Evolutionary conservation across 2,329 filamentous ascomycete genomes (phyloP).

Genomic region (Malbranchea zuffiana): DNA sequence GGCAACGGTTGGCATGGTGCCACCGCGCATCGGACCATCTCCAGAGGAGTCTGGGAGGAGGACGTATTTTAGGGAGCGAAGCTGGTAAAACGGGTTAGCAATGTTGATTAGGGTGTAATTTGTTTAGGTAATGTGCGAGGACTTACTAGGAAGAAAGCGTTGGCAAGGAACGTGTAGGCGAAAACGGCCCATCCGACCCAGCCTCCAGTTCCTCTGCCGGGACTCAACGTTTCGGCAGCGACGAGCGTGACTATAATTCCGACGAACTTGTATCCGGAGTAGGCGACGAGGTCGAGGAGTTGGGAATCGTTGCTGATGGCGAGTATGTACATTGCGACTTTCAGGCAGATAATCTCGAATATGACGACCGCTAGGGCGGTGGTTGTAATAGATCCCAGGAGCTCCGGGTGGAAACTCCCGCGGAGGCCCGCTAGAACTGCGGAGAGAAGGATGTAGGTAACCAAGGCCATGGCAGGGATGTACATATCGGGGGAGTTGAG

Average conservation of each 20-base stretch:
- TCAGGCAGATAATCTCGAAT: conserved; percentile 80
- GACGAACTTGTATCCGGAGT: conserved; percentile 97
- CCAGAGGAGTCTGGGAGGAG: conserved; percentile 71
- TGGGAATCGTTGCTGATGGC: conserved; percentile 91
- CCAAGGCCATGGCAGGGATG: conserved; percentile 94
- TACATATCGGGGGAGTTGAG: conserved; percentile 99
- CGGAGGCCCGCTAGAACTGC: conserved; percentile 81
- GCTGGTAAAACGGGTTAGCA: conserved; percentile 46
- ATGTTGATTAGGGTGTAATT: conserved; percentile 6
- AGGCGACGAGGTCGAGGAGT: conserved; percentile 84
- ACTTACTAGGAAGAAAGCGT: conserved; percentile 85
- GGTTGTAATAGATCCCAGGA: conserved; percentile 80
- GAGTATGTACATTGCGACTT: conserved; percentile 84
- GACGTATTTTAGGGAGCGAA: conserved; percentile 91
- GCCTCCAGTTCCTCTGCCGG: conserved; percentile 69
- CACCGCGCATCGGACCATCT: conserved; percentile 50
- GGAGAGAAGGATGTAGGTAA: conserved; percentile 92
- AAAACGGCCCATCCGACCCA: conserved; percentile 87
- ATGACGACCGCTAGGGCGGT: conserved; percentile 72
- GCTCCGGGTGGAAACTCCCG: conserved; percentile 85
- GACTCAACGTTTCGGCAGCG: conserved; percentile 64
- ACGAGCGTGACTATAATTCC: conserved; percentile 85
- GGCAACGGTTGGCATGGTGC: conserved; percentile 58
- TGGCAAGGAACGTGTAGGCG: conserved; percentile 81
- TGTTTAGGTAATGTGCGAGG: neutral